Evolutionary conservation across 1,139 yeast genomes (phyloP).

Genomic region (Wickerhamiella infanticola): DNA sequence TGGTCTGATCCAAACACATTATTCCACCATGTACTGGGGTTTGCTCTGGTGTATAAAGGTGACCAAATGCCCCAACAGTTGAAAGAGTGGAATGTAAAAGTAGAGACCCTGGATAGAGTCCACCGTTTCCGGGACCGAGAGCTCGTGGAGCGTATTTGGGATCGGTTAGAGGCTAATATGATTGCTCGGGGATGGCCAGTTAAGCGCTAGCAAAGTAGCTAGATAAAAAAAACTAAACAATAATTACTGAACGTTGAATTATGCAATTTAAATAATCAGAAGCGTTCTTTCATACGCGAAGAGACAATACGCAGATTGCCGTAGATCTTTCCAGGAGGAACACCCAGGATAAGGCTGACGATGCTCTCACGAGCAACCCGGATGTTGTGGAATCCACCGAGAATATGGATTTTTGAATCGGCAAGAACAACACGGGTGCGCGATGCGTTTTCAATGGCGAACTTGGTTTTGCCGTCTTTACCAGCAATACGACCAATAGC

Average conservation of each 20-base stretch:
- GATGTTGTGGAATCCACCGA: constrained; percentile 94
- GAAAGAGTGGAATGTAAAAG: constrained; percentile 76
- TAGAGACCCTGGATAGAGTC: constrained; percentile 61
- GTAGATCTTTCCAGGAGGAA: constrained; percentile 97
- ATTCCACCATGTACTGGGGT: constrained; percentile 77
- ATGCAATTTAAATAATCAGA: constrained; percentile 27
- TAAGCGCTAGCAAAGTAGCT: not conserved
- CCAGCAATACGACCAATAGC: constrained; percentile 99
- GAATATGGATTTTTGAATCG: constrained; percentile 85
- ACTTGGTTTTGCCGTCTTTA: constrained; percentile 96
- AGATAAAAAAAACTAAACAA: not conserved
- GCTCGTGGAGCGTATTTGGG: constrained; percentile 77
- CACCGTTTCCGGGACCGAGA: constrained; percentile 82
- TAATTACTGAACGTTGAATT: not conserved
- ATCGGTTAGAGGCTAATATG: constrained; percentile 28
- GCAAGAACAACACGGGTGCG: constrained; percentile 96
- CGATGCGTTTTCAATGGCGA: constrained; percentile 96
- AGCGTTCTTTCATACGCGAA: constrained; percentile 91
- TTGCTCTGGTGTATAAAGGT: constrained; percentile 57
- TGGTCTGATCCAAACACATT: constrained; percentile 66
- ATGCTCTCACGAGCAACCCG: constrained; percentile 97
- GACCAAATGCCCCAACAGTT: constrained; percentile 67
- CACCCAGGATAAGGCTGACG: constrained; percentile 85
- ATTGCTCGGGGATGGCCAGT: constrained; percentile 23
- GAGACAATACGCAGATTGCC: constrained; percentile 95